phyloP scores from a whole-genome alignment of 768 basidiomycete genomes.

The Tylopilus rubrobrunneus region DNA sequence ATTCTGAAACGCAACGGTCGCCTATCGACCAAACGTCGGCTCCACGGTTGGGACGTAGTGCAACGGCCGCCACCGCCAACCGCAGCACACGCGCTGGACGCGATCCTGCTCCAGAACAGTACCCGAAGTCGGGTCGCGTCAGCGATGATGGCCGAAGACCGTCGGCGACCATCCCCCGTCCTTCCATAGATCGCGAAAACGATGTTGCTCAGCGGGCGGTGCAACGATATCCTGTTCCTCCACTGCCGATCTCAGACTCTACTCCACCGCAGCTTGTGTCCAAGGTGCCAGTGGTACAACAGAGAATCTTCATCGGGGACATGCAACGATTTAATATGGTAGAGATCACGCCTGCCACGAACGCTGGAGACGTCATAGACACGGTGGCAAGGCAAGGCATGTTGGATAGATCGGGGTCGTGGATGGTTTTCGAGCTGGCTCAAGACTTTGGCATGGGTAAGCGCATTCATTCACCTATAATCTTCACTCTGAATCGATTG shows the following conservation, averaged over 20 bases:
- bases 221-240: constrained; percentile 37
- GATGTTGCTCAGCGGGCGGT: constrained; percentile 23
- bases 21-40: constrained; percentile 29
- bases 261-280: constrained; percentile 29
- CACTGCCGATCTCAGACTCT: constrained; percentile 33
- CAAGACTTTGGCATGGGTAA: constrained; percentile 92
- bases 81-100: constrained; percentile 16
- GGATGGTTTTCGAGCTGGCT: constrained; percentile 89
- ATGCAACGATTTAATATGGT: constrained; percentile 74
- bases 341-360: constrained; percentile 63
- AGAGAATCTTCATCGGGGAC: constrained; percentile 74
- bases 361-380: constrained; percentile 68
- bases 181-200: constrained; percentile 21
- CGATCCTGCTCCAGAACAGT: constrained; percentile 18
- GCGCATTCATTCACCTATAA: constrained; percentile 19
- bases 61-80: constrained; percentile 26
- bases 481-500: constrained; percentile 5
- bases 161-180: constrained; percentile 15
- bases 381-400: constrained; percentile 64
- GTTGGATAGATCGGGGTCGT: constrained; percentile 61
- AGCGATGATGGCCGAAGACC: constrained; percentile 28
- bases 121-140: constrained; percentile 15
- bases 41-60: constrained; percentile 33
- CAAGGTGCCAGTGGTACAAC: constrained; percentile 45
- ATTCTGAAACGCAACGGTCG: constrained; percentile 33